A percentile compares a stretch with the other conserved stretches of the same genome.
Evolutionary conservation across 768 basidiomycete genomes (phyloP).

Genomic region (Pisolithus microcarpus): DNA sequence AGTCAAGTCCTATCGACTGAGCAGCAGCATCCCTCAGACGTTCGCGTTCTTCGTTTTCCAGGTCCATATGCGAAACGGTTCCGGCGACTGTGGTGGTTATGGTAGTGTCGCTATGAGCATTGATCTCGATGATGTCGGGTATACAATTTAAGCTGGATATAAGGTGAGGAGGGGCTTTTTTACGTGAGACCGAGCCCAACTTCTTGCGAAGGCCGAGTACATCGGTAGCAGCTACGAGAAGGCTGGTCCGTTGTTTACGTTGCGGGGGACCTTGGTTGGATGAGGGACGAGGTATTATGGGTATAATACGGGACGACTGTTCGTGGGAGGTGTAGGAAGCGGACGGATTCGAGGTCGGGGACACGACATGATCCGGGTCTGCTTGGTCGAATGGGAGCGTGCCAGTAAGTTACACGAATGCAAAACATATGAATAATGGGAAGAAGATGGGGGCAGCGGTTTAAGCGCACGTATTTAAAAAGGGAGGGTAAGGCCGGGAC

Average conservation of each 20-base stretch:
- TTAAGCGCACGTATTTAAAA: no score
- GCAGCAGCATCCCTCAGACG: slow-evolving; percentile 72
- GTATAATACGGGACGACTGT: slow-evolving; percentile 5
- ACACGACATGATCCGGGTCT: slow-evolving; percentile 15
- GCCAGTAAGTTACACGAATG: slow-evolving; percentile 7
- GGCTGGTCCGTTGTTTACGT: slow-evolving; percentile 36
- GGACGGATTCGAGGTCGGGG: slow-evolving; percentile 11
- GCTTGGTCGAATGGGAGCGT: neutral
- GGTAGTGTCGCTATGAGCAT: slow-evolving; percentile 29
- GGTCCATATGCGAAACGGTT: slow-evolving; percentile 29
- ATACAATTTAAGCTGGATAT: slow-evolving; percentile 35
- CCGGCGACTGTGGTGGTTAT: slow-evolving; percentile 19
- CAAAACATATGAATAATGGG: neutral
- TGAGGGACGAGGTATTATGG: slow-evolving; percentile 3
- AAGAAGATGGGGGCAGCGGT: neutral
- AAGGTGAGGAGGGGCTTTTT: slow-evolving; percentile 27
- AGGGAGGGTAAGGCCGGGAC: no score
- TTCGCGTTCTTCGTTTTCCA: slow-evolving; percentile 66
- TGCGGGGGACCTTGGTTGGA: neutral
- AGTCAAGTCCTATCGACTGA: slow-evolving; percentile 62
- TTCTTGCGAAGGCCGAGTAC: slow-evolving; percentile 38
- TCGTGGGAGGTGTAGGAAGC: slow-evolving; percentile 8
- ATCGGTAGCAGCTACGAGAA: slow-evolving; percentile 50
- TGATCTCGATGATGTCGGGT: slow-evolving; percentile 71
- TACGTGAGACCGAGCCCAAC: slow-evolving; percentile 35